Base-by-base conservation (phyloP, 768 basidiomycete genomes). In the Tricholoma bakamatsutake region DNA sequence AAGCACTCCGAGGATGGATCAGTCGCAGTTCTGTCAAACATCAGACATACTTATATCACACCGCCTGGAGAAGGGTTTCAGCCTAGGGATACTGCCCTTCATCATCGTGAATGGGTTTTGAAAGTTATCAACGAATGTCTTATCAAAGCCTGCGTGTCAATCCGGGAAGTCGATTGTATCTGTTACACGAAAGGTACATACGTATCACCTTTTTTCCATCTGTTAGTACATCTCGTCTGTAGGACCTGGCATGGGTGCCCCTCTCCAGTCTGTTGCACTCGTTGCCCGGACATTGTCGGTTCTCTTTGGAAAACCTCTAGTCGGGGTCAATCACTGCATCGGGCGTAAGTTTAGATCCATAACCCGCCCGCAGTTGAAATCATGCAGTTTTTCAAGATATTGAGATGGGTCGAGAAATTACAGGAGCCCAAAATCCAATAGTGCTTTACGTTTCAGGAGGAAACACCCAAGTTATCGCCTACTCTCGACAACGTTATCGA, bases 191-290 rank as follows among this genome's bases (percentile, higher is more conserved):
- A 98, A 79, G 97, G 96, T 90, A 61, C 34, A 72, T 58, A 31
- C 33, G n/a, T 50, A n/a, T 49, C 24, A 2, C 46, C 37, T 33
- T 30, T 11, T 45, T 49, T 31, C 27, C 31, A 39, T 15, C 13
- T 9, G 13, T 28, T n/a, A 37, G 49, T 40, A 35, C 28, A 48
- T 37, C 55, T 31, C 37, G 40, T 13, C 27, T 17, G 15, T 11
- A 98, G 96, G 97, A 1, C 97, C 97, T n/a, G 97, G 97, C 0
- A 99, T 99, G 97, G 97, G 97, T 47, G 94, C 92, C 34, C 97
- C 97, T 1, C 71, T 99, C 34, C 93, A 96, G 64, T 94, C 95
- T 2, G 93, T 98, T 12, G 95, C 92, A 1, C 73, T 99, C 27
- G 90, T 98, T 31, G 97, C 97, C 0, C 80, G 97, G 48, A 96